Evolutionary conservation across 2,329 filamentous ascomycete species (phyloP).

Genomic region (Paraphaeosphaeria minitans): DNA sequence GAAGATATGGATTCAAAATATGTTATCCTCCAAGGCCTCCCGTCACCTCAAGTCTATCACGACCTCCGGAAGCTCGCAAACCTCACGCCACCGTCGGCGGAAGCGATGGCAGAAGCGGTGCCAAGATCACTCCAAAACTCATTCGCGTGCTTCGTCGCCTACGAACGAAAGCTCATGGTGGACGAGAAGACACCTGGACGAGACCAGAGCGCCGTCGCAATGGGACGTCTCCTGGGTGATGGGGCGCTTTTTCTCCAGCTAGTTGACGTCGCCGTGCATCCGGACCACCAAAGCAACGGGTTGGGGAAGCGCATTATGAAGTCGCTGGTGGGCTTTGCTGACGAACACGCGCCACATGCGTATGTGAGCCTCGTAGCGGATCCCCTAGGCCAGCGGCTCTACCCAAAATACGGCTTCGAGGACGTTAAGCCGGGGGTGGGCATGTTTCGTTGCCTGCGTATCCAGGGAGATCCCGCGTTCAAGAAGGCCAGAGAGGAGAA

Average conservation of each 20-base stretch:
- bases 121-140: constrained; percentile 34
- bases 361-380: constrained; percentile 57
- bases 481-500: constrained; percentile 10
- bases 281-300: constrained; percentile 55
- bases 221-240: constrained; percentile 59
- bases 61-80: constrained; percentile 35
- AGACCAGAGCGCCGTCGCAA: constrained; percentile 47
- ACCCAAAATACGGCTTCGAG: constrained; percentile 55
- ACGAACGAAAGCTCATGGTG: constrained; percentile 30
- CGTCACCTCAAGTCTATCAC: constrained; percentile 37
- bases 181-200: constrained; percentile 24
- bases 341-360: constrained; percentile 48
- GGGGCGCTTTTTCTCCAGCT: constrained; percentile 59
- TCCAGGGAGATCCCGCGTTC: constrained; percentile 20
- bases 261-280: constrained; percentile 58
- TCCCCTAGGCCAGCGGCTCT: constrained; percentile 51
- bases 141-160: constrained; percentile 32
- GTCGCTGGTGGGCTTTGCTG: constrained; percentile 50
- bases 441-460: constrained; percentile 33
- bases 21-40: constrained; percentile 32
- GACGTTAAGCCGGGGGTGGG: constrained; percentile 41
- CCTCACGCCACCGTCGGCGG: constrained; percentile 38
- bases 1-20: constrained; percentile 25
- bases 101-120: constrained; percentile 26
- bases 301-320: constrained; percentile 55